phyloP scores from a whole-genome alignment of 2,329 filamentous ascomycete species.

The Ilyonectria mors-panacis region DNA sequence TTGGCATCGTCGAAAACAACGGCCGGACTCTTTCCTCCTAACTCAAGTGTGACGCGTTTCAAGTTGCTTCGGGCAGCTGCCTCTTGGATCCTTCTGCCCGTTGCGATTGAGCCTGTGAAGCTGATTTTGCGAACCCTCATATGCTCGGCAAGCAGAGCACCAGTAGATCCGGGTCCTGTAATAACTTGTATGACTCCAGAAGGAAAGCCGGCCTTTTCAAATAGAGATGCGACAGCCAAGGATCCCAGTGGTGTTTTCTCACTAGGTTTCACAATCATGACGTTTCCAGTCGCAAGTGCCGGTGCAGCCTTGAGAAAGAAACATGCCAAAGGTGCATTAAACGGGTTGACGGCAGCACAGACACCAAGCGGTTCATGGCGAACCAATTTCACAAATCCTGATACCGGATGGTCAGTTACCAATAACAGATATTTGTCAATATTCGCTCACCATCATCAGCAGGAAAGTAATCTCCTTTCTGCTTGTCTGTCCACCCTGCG shows the following conservation, averaged over 20 bases:
- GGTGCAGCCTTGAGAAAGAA: constrained; percentile 54
- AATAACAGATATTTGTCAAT: neutral
- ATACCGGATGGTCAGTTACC: neutral
- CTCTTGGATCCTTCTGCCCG: constrained; percentile 72
- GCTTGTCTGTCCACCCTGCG: constrained; percentile 35
- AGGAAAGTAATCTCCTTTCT: constrained; percentile 32
- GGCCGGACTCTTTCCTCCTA: constrained; percentile 72
- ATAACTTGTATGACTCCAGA: constrained; percentile 66
- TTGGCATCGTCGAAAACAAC: constrained; percentile 72
- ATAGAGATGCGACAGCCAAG: constrained; percentile 57
- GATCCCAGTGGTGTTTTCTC: constrained; percentile 65
- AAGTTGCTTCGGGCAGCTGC: constrained; percentile 65
- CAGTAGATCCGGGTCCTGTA: constrained; percentile 69
- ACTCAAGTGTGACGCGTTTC: constrained; percentile 73
- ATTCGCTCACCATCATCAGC: constrained; percentile 30
- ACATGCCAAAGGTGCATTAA: constrained; percentile 31
- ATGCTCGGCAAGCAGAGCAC: constrained; percentile 69
- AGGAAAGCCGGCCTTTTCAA: constrained; percentile 68
- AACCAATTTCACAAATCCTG: constrained; percentile 31
- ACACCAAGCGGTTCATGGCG: constrained; percentile 32
- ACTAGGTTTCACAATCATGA: constrained; percentile 68
- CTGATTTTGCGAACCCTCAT: constrained; percentile 71
- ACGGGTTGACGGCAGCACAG: constrained; percentile 32
- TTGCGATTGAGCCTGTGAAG: constrained; percentile 73
- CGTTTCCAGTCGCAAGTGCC: constrained; percentile 68